Evolutionary conservation across 306 rosid species (phyloP).

Genomic region (Cajanus cajan): DNA sequence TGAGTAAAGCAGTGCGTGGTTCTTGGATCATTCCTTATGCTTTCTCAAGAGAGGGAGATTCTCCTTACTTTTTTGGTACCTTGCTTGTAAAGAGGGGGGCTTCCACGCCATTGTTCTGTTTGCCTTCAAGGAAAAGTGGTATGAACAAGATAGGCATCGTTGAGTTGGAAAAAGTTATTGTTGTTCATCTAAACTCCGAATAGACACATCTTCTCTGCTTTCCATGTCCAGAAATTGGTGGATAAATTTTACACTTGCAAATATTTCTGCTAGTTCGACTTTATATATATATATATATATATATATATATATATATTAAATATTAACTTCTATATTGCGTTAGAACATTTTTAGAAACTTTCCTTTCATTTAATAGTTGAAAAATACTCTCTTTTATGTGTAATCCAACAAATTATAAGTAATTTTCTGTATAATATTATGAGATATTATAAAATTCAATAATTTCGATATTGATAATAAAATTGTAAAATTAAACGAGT

Average conservation of each 20-base stretch:
- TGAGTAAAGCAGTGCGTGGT: background rate
- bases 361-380: too few relatives aligned
- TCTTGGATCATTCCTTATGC: background rate
- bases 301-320: too few relatives aligned
- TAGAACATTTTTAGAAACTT: too few relatives aligned
- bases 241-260: background rate
- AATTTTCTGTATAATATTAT: too few relatives aligned
- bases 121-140: background rate
- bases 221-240: background rate
- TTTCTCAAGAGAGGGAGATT: constrained; percentile 25
- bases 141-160: background rate
- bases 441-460: too few relatives aligned
- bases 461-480: too few relatives aligned
- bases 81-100: constrained; percentile 29
- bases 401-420: too few relatives aligned
- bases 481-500: too few relatives aligned
- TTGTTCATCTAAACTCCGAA: background rate
- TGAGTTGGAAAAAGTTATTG: background rate
- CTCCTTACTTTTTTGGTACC: constrained; percentile 37
- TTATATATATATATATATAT: too few relatives aligned
- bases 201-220: background rate
- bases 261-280: background rate
- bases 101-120: background rate
- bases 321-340: too few relatives aligned
- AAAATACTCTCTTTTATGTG: too few relatives aligned